Conservation (phyloP, 192 early-diverging fungal species). For the Linnemannia hyalina region DNA sequence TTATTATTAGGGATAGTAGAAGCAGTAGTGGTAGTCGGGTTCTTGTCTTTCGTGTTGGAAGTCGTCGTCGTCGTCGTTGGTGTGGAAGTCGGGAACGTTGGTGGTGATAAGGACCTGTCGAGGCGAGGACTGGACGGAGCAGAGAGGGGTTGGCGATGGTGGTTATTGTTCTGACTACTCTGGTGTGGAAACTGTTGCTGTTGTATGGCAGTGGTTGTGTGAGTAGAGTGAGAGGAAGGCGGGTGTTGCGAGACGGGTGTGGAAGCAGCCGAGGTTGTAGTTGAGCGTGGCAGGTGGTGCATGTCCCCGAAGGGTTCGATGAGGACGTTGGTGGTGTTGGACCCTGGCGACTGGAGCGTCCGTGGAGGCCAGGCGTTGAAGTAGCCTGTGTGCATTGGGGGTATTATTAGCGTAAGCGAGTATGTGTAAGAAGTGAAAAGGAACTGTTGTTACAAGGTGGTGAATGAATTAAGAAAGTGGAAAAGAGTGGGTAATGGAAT, state of each 20-base stretch:
- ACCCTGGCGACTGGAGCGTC: constrained; percentile 2
- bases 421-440: neutral
- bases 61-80: neutral
- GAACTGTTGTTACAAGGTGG: neutral
- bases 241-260: neutral
- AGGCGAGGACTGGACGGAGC: constrained; percentile 22
- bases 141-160: neutral
- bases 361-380: constrained; percentile 30
- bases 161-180: neutral
- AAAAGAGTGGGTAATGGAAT: neutral
- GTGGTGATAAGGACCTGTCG: neutral
- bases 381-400: constrained; percentile 12
- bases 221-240: neutral
- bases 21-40: neutral
- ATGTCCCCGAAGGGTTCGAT: constrained; percentile 18
- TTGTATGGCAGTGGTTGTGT: neutral
- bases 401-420: neutral
- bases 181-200: neutral
- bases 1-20: neutral
- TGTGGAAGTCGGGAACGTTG: neutral
- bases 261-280: neutral
- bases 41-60: neutral
- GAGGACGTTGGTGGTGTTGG: constrained; percentile 6
- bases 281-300: constrained; percentile 6
- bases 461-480: neutral